Evolutionary conservation across 306 rosid genomes (phyloP).

Genomic region (Lathyrus aphaca): DNA sequence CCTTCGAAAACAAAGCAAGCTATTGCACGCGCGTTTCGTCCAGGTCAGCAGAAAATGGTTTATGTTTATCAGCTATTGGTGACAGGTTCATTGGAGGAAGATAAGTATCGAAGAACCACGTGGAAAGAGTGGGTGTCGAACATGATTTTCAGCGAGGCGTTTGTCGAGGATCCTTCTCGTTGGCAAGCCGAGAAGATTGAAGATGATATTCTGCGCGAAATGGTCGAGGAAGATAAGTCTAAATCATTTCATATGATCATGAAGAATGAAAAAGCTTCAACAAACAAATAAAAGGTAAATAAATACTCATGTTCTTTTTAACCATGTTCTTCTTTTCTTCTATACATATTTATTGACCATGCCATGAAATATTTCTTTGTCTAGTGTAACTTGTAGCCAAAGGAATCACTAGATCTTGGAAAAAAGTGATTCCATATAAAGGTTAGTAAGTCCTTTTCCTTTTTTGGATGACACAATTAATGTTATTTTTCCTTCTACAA

Average conservation of each 20-base stretch:
- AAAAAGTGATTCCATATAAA: background rate
- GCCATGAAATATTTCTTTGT: background rate
- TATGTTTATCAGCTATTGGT: conserved; percentile 88
- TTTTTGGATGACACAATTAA: background rate
- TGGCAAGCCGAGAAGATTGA: conserved; percentile 95
- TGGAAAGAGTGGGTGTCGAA: conserved; percentile 98
- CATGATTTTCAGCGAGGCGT: conserved; percentile 93
- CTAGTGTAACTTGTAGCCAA: background rate
- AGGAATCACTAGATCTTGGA: background rate
- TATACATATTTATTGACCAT: background rate
- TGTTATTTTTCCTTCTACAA: background rate
- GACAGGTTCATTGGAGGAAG: conserved; percentile 85
- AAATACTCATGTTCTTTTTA: background rate
- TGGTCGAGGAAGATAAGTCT: conserved; percentile 77
- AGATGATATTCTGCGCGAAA: conserved; percentile 80
- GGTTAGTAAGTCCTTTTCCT: background rate
- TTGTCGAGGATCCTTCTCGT: conserved; percentile 86
- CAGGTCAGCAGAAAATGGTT: conserved; percentile 85
- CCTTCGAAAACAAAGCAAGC: conserved; percentile 98
- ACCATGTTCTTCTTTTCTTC: background rate
- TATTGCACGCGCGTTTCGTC: conserved; percentile 90
- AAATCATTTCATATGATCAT: conserved; percentile 90
- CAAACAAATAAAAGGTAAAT: conserved; percentile 59
- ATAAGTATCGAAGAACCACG: conserved; percentile 73
- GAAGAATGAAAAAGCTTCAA: conserved; percentile 94